Base-by-base conservation (phyloP, 75 land plant species). In the Sequoia sempervirens region DNA sequence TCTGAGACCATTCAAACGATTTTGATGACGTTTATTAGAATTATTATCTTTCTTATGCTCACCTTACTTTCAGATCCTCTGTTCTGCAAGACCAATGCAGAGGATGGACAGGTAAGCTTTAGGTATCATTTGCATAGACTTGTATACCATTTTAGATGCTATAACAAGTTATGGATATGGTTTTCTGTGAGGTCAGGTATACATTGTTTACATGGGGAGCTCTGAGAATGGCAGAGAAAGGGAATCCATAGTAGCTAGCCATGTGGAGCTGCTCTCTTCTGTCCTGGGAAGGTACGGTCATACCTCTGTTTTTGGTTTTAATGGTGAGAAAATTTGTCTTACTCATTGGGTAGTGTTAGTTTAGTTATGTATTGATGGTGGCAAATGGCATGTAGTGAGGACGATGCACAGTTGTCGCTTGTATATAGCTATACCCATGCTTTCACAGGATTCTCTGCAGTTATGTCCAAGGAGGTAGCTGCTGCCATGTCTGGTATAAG, bases 381-480 rank as follows among this genome's bases (percentile, higher is more conserved):
- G 47, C 0, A 23, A 72, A 10, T 75, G 83, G 37, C 68, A 32
- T 47, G 80, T 88, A 95, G 96, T 75, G 82, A 89, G 78, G 87
- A 88, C 47, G 89, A 84, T 36, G 96, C 86, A 36, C 87, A 91
- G 69, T 37, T 82, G n/a, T 86, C 92, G 5, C 68, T 95, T 9
- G 88, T 90, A 20, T 90, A 94, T 68, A 87, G 87, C 79, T 95
- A 95, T 58, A 72, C 82, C 70, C 94, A 95, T 85, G 89, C 93
- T 81, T 89, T 95, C 85, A 91, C 75, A 26, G 97, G 97, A 1
- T 95, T 95, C 84, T 91, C 97, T 28, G 97, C 96, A 28, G 86
- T 91, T 89, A 93, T 95, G 40, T 88, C 94, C 0, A 82, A 86
- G 72, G 74, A 83, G 30, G 93, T 91, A 86, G 96, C 93, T 32